These are phyloP conservation scores for Terana coerulea DNA, from an alignment of 768 basidiomycete genomes.

Conservation along the genomic window DNA sequence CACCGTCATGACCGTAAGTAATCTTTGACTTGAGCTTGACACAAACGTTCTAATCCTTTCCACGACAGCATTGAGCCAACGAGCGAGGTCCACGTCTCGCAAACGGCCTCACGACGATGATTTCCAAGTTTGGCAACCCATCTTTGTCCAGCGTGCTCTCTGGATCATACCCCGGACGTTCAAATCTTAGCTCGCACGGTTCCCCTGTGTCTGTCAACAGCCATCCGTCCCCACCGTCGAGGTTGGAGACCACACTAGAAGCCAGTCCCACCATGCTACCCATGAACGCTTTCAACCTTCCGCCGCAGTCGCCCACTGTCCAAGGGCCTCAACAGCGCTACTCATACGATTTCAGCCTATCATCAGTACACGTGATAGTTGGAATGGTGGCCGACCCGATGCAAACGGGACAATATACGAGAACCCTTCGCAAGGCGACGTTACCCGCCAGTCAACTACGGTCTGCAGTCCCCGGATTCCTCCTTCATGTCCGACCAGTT, in stretches of 20 bases:
- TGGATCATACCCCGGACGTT: slow-evolving; percentile 29
- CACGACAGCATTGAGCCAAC: slow-evolving; percentile 41
- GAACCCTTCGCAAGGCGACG: slow-evolving; percentile 14
- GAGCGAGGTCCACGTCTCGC: slow-evolving; percentile 74
- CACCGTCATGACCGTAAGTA: slow-evolving; percentile 32
- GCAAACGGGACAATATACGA: slow-evolving; percentile 23
- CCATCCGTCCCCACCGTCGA: slow-evolving; percentile 65
- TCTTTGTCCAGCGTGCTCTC: slow-evolving; percentile 36
- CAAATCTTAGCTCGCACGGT: slow-evolving; percentile 61
- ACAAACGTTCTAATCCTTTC: slow-evolving; percentile 25
- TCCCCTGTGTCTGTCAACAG: slow-evolving; percentile 68
- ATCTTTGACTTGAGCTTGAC: slow-evolving; percentile 8
- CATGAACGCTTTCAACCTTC: slow-evolving; percentile 35
- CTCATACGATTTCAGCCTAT: slow-evolving; percentile 49
- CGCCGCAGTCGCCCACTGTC: slow-evolving; percentile 48
- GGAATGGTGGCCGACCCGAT: slow-evolving; percentile 16
- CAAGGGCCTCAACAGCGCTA: slow-evolving; percentile 37
- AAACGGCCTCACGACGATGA: slow-evolving; percentile 67
- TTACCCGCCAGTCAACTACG: neutral
- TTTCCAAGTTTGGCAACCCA: slow-evolving; percentile 28
- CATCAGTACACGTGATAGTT: slow-evolving; percentile 25
- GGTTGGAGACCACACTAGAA: slow-evolving; percentile 46
- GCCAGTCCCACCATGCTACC: slow-evolving; percentile 51
- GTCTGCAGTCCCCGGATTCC: slow-evolving; percentile 11
- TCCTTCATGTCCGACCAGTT: too few relatives aligned